phyloP scores from a whole-genome alignment of 805 yeast species.

The Hanseniaspora singularis region DNA sequence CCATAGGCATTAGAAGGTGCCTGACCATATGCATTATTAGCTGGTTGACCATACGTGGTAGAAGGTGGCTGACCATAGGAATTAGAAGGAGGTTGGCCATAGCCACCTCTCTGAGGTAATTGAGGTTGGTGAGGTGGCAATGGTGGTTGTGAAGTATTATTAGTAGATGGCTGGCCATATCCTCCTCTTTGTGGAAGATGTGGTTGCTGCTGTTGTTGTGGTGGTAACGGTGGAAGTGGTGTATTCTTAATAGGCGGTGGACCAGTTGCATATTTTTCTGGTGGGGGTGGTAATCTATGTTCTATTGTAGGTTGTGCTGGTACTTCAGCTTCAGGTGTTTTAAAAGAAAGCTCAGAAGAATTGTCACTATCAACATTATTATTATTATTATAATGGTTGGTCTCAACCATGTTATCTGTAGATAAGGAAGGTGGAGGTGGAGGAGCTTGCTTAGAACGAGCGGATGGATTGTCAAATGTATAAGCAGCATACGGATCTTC shows the following conservation, averaged over 20 bases:
- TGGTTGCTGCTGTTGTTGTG: not conserved
- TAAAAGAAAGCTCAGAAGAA: too few relatives aligned
- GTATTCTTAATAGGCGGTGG: not conserved
- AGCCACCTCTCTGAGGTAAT: not conserved
- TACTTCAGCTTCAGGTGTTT: conserved; percentile 1
- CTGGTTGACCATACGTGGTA: not conserved
- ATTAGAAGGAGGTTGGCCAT: not conserved
- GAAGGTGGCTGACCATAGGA: not conserved
- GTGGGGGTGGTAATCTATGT: conserved; percentile 7
- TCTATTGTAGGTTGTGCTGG: conserved; percentile 1
- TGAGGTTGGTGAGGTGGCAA: not conserved
- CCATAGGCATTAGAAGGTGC: too few relatives aligned
- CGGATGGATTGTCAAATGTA: conserved; percentile 3
- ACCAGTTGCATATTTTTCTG: not conserved
- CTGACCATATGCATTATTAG: conserved; percentile 1
- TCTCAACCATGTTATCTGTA: too few relatives aligned
- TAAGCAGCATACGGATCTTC: conserved; percentile 9
- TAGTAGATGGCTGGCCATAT: not conserved
- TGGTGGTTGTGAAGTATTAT: conserved; percentile 18
- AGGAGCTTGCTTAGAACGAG: conserved; percentile 8
- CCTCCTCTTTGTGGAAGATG: not conserved
- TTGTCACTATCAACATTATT: too few relatives aligned
- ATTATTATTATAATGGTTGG: too few relatives aligned
- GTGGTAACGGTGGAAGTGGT: not conserved
- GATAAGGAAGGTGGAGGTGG: conserved; percentile 16